phyloP scores from a whole-genome alignment of 2,329 filamentous ascomycete species.

The Fusarium annulatum region DNA sequence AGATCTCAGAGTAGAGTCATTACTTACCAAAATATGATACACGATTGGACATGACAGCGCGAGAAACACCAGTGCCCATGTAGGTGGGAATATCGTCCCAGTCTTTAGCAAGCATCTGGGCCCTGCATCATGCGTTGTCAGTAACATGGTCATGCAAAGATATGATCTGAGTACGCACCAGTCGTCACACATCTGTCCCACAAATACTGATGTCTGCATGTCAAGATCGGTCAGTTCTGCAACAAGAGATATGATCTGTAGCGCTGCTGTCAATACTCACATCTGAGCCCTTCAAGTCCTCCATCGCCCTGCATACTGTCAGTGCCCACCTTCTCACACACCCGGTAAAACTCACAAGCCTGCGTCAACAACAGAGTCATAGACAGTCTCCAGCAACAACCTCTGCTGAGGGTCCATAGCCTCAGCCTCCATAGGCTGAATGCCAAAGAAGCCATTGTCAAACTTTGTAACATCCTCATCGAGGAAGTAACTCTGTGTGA shows the following conservation, averaged over 20 bases:
- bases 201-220: slow-evolving; percentile 3
- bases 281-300: background rate
- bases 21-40: slow-evolving; percentile 14
- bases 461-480: slow-evolving; percentile 11
- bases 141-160: background rate
- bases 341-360: background rate
- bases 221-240: background rate
- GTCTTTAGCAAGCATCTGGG: slow-evolving; percentile 16
- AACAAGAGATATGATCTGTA: background rate
- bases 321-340: accelerated
- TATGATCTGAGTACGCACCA: background rate
- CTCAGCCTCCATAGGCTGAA: slow-evolving; percentile 9
- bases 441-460: slow-evolving; percentile 17
- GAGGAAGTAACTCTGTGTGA: slow-evolving; percentile 2
- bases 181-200: slow-evolving; percentile 13
- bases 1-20: accelerated
- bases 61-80: slow-evolving; percentile 8
- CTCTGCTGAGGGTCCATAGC: slow-evolving; percentile 25
- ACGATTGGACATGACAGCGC: slow-evolving; percentile 28
- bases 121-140: slow-evolving; percentile 1
- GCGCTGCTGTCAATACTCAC: background rate
- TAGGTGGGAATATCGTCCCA: slow-evolving; percentile 1
- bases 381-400: slow-evolving; percentile 13
- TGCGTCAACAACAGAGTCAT: slow-evolving; percentile 13
- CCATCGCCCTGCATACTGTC: background rate